Conservation (phyloP, 768 basidiomycete genomes). For the Harrya chromipes region DNA sequence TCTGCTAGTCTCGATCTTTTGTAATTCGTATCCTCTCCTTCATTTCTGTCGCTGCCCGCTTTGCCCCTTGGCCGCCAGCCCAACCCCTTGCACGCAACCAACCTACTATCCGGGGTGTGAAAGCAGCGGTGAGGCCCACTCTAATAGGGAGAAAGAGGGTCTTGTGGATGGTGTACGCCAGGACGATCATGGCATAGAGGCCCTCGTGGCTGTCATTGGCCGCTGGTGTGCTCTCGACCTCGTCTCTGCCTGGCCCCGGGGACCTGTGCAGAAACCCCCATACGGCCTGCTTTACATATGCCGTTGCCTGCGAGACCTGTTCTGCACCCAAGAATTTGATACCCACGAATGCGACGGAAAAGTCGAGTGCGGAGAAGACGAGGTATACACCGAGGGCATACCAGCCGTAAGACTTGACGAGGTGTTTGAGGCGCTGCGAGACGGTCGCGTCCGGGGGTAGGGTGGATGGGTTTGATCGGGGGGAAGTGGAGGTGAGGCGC, state of each 20-base stretch:
- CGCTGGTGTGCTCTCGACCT: conserved; percentile 45
- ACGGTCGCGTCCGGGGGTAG: conserved; percentile 53
- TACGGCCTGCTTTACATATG: conserved; percentile 51
- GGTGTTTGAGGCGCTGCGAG: conserved; percentile 70
- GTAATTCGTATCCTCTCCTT: conserved; percentile 33
- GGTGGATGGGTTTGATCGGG: conserved; percentile 16
- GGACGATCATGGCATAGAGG: conserved; percentile 85
- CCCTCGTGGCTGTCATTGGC: conserved; percentile 56
- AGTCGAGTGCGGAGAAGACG: conserved; percentile 71
- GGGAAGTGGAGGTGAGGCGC: conserved; percentile 37
- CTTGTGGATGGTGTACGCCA: conserved; percentile 97
- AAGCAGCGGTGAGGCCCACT: conserved; percentile 81
- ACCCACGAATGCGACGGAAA: conserved; percentile 77
- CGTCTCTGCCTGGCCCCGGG: conserved; percentile 65
- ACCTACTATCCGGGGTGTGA: conserved; percentile 82
- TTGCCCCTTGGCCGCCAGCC: conserved; percentile 70
- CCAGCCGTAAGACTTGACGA: conserved; percentile 93
- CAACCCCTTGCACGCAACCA: conserved; percentile 83
- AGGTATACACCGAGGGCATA: conserved; percentile 92
- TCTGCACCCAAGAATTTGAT: conserved; percentile 90
- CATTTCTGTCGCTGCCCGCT: conserved; percentile 52
- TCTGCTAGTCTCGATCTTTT: conserved; percentile 19
- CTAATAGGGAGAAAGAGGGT: conserved; percentile 86
- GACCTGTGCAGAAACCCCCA: conserved; percentile 47
- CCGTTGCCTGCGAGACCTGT: conserved; percentile 69